Evolutionary conservation across 2,329 filamentous ascomycete species (phyloP).

Genomic region (Pochonia chlamydosporia): DNA sequence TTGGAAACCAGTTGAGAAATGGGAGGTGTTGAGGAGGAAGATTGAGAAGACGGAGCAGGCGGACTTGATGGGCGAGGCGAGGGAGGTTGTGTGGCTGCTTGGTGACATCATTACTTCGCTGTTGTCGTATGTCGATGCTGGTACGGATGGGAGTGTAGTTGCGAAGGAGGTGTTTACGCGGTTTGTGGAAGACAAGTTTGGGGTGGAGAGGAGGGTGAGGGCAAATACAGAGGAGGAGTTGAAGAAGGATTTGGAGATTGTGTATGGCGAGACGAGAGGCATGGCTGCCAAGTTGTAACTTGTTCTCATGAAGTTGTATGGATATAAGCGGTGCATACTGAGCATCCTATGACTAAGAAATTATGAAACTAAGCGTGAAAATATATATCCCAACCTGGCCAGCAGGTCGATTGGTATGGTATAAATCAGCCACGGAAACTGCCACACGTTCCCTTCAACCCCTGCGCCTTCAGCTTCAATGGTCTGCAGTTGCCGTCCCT

Average conservation of each 20-base stretch:
- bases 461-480: constrained; percentile 18
- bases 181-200: constrained; percentile 27
- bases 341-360: not conserved
- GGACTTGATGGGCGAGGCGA: constrained; percentile 39
- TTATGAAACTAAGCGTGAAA: too few relatives aligned
- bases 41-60: constrained; percentile 29
- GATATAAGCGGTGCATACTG: too few relatives aligned
- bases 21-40: constrained; percentile 32
- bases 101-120: constrained; percentile 38
- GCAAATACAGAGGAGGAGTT: constrained; percentile 20
- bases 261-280: constrained; percentile 24
- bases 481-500: constrained; percentile 16
- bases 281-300: constrained; percentile 18
- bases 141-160: constrained; percentile 28
- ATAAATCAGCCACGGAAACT: not conserved
- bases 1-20: constrained; percentile 27
- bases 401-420: not conserved
- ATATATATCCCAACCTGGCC: not conserved
- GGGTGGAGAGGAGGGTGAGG: constrained; percentile 13
- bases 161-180: constrained; percentile 33
- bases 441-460: constrained; percentile 21
- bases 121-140: constrained; percentile 36
- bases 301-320: not conserved
- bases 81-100: constrained; percentile 36
- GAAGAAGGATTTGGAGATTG: constrained; percentile 25